phyloP scores from a whole-genome alignment of 208 protist species.

The Leishmania gerbilli region DNA sequence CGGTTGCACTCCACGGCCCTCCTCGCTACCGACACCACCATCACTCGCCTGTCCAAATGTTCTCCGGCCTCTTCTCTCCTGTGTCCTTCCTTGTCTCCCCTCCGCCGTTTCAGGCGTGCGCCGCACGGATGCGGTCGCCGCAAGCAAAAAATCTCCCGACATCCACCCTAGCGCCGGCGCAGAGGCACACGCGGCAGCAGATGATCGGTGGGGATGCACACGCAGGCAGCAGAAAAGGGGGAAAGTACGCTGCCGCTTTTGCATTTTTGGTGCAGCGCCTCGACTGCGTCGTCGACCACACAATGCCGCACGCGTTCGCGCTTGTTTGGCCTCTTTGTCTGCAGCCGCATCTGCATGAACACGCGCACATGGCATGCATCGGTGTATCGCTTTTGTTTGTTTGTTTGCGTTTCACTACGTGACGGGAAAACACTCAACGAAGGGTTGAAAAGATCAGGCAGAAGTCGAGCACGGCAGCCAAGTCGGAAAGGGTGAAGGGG shows the following conservation, averaged over 20 bases:
- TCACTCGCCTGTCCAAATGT: neutral
- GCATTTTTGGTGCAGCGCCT: neutral
- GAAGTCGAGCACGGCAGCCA: neutral
- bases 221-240: neutral
- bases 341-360: neutral
- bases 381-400: neutral
- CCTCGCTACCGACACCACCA: neutral
- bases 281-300: neutral
- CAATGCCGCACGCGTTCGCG: neutral
- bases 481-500: neutral
- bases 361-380: neutral
- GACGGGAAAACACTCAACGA: neutral
- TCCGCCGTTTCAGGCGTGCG: neutral
- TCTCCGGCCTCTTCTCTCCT: neutral
- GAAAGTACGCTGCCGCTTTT: neutral
- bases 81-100: neutral
- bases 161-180: neutral
- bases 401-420: neutral
- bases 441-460: neutral
- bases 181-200: neutral
- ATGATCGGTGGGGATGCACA: neutral
- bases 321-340: neutral
- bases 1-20: neutral
- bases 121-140: neutral
- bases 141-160: neutral